phyloP scores from a whole-genome alignment of 176 grass and related monocot species.

The Oryza australiensis region DNA sequence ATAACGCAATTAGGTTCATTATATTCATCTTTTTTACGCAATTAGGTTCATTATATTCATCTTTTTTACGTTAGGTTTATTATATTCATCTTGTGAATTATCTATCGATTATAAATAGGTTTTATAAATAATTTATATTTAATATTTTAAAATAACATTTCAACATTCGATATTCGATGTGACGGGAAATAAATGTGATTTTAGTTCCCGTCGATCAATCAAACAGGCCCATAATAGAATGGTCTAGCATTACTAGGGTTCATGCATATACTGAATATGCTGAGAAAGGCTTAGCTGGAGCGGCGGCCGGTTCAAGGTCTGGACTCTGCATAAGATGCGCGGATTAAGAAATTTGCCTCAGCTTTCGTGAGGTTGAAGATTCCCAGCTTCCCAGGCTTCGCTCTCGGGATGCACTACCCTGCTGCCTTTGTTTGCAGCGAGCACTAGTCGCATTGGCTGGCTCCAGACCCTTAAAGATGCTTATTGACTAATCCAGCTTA shows the following conservation, averaged over 20 bases:
- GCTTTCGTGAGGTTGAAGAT: slow-evolving; percentile 26
- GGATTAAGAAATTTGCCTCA: slow-evolving; percentile 29
- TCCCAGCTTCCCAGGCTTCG: not conserved
- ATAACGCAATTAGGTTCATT: no score
- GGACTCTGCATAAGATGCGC: not conserved
- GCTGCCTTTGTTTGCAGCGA: not conserved
- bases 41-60: no score
- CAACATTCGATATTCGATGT: no score
- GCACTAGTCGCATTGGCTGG: not conserved
- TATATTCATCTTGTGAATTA: no score
- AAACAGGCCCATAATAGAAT: no score
- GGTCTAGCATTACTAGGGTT: not conserved
- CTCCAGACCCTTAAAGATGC: slow-evolving; percentile 26
- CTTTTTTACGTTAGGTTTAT: no score
- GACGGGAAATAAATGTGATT: no score
- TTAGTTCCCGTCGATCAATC: no score
- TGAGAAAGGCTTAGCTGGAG: not conserved
- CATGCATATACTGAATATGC: not conserved
- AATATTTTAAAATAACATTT: no score
- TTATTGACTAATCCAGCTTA: slow-evolving; percentile 24
- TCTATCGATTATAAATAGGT: no score
- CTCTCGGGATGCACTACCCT: slow-evolving; percentile 18
- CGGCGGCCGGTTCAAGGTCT: not conserved
- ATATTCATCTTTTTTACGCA: no score
- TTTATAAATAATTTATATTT: no score